Percentiles rank a stretch among this genome's conserved stretches.
phyloP scores from a whole-genome alignment of 2,329 filamentous ascomycete species.

The Ambrosiella cleistominuta region DNA sequence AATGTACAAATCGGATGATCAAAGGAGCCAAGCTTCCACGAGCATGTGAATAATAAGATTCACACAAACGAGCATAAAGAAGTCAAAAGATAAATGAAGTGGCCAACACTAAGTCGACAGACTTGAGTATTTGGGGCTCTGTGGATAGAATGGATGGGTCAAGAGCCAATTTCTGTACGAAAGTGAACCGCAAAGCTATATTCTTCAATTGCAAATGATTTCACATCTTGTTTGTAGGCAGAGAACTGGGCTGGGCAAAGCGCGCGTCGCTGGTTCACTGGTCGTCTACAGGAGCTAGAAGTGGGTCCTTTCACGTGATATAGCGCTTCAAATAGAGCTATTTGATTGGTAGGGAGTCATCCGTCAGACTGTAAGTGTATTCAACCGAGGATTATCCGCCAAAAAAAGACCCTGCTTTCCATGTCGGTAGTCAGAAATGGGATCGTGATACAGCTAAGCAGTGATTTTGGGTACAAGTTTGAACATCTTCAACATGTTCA shows the following conservation, averaged over 20 bases:
- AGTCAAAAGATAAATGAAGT: background rate
- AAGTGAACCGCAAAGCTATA: background rate
- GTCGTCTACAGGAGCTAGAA: constrained; percentile 7
- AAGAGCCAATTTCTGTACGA: background rate
- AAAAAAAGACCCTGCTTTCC: constrained; percentile 2
- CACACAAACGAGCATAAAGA: background rate
- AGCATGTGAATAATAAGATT: background rate
- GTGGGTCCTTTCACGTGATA: constrained; percentile 10
- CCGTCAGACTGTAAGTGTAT: background rate
- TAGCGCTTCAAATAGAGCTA: background rate
- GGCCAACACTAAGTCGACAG: background rate
- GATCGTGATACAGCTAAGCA: constrained; percentile 11
- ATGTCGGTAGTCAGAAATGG: constrained; percentile 1
- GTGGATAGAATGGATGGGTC: background rate
- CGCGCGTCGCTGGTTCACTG: constrained; percentile 2
- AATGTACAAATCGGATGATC: background rate
- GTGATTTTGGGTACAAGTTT: background rate
- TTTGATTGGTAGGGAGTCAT: constrained; percentile 6
- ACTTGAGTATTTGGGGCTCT: background rate
- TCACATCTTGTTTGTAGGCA: background rate
- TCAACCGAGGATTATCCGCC: constrained; percentile 4
- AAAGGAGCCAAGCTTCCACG: background rate
- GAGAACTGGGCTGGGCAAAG: constrained; percentile 1
- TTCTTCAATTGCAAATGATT: background rate
- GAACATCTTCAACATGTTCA: background rate